Evolutionary conservation across 768 basidiomycete genomes (phyloP).

Genomic region (Tephrocybe sp.): DNA sequence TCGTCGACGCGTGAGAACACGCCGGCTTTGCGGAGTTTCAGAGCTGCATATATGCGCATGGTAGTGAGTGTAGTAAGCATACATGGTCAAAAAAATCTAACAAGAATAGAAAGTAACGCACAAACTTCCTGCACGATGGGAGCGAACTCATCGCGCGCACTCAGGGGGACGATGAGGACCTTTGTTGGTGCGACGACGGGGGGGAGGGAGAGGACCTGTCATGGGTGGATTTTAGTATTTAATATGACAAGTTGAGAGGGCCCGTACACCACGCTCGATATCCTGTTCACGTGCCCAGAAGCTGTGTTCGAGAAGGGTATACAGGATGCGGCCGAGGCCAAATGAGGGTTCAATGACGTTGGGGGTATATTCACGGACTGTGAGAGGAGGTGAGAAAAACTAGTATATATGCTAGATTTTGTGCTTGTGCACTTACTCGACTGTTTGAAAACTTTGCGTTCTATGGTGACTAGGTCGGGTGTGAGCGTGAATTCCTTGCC

Average conservation of each 20-base stretch:
- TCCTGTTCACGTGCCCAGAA: constrained; percentile 96
- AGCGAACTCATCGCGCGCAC: constrained; percentile 78
- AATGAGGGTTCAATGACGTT: constrained; percentile 99
- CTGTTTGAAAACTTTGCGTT: constrained; percentile 84
- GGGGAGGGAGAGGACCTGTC: constrained; percentile 86
- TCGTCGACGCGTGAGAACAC: constrained; percentile 95
- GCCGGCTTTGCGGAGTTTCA: constrained; percentile 83
- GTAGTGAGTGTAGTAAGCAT: constrained; percentile 5
- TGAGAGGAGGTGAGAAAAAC: too few species aligned
- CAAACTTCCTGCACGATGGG: constrained; percentile 88
- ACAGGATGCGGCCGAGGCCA: constrained; percentile 94
- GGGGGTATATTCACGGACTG: constrained; percentile 93
- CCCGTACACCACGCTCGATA: constrained; percentile 79
- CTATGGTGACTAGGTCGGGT: constrained; percentile 71
- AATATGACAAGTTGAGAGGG: constrained; percentile 2
- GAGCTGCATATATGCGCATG: constrained; percentile 54
- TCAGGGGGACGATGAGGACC: constrained; percentile 93
- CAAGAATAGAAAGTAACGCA: constrained; percentile 41
- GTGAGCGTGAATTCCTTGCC: constrained; percentile 71
- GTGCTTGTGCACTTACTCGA: constrained; percentile 59
- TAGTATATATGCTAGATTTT: too few species aligned
- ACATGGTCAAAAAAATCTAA: not conserved
- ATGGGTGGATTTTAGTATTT: not conserved
- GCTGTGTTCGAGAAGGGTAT: constrained; percentile 90
- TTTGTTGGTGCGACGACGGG: constrained; percentile 92